Evolutionary conservation across 169 alveolate species (phyloP).

Genomic region (Plasmodium inui): DNA sequence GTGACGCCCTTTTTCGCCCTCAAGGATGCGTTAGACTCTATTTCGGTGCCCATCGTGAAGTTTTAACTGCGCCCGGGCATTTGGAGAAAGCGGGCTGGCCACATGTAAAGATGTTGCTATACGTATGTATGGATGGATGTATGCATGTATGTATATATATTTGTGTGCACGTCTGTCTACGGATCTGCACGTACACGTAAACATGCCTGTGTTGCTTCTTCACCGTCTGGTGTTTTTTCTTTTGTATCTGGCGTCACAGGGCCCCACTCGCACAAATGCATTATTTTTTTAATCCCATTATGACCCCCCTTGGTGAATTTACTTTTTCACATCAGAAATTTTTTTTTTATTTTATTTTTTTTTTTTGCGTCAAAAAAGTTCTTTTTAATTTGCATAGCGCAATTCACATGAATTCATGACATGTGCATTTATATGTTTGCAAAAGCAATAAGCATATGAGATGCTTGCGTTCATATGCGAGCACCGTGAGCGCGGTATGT

Average conservation of each 20-base stretch:
- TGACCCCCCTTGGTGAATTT: background rate
- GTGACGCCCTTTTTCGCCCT: conserved; percentile 55
- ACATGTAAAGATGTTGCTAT: background rate
- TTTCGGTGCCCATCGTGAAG: conserved; percentile 31
- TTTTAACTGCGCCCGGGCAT: conserved; percentile 1
- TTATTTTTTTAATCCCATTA: background rate
- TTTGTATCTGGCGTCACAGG: background rate
- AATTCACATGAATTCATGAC: background rate
- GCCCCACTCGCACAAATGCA: background rate
- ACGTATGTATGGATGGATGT: background rate
- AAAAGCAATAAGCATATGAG: background rate
- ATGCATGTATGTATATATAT: background rate
- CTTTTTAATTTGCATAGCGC: background rate
- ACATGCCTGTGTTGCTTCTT: background rate
- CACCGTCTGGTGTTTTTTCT: background rate
- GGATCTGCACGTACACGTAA: background rate
- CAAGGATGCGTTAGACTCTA: conserved; percentile 65
- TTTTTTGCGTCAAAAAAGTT: background rate
- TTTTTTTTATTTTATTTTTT: too few species aligned
- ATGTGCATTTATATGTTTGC: background rate
- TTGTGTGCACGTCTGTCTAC: background rate
- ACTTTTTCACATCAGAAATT: background rate
- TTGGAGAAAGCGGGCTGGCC: background rate
- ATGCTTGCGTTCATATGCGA: background rate
- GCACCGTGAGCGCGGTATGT: background rate